Base-by-base conservation (phyloP, 1,284 basidiomycete genomes). In the Trametes hirsuta region DNA sequence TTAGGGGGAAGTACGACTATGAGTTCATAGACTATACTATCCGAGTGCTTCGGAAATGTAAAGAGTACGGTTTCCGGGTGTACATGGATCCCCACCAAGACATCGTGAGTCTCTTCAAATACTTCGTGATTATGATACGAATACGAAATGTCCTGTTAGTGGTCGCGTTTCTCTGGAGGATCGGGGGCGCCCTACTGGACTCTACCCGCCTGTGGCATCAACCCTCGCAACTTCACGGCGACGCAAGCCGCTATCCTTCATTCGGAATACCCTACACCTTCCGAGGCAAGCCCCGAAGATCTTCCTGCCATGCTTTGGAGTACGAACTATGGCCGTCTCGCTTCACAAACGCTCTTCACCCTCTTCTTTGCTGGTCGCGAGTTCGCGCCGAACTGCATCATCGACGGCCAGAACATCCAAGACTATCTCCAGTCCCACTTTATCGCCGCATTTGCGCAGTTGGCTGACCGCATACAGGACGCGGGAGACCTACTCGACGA, bases 11-110 rank as follows among this genome's bases (percentile, higher is more conserved):
- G 70, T 98, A 96, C 71, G 97, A 99, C 73, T 80, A 88, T 59
- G 93, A 91, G 41, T 98, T 90, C 73, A 94, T 98, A 80, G 91
- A 97, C 68, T 98, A 98, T 70, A 92, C 90, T 4, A 83, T 98
- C 22, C 84, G 84, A 18, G 92, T 97, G 0, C 81, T 98, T 15
- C 82, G 86, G 45, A 96, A 95, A 75, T 94, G 94, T 79, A 96
- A 96, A 72, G 88, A 94, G 58, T 93, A 93, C 71, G 97, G 97
- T n/a, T 98, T 99, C 77, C 86, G 85, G 66, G 86, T 98, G 5
- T 97, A 88, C 75, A 90, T 99, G 83, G 95, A 98, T 73, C 96
- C 97, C 5, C 97, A 99, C 76, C 97, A 98, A 77, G 97, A 99
- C 72, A 85, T 88, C 39, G 95, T 97, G 72, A 74, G 95, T 86